Evolutionary conservation across 306 rosid species (phyloP).

Genomic region (Albizia julibrissin): DNA sequence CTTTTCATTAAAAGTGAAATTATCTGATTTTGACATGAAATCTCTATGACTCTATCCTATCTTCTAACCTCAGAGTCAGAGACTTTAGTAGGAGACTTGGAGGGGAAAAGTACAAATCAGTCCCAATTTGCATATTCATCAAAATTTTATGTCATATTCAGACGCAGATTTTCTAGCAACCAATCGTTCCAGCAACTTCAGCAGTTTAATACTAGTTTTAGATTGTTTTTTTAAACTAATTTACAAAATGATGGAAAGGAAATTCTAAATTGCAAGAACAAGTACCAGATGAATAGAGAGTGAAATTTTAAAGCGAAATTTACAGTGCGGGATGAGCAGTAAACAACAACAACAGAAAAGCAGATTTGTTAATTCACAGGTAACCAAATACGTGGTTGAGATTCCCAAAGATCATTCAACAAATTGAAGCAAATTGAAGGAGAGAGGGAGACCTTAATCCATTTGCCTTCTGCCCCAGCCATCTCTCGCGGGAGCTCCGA

Average conservation of each 20-base stretch:
- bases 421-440: not conserved
- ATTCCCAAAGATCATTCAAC: not conserved
- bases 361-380: not conserved
- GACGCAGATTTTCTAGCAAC: not conserved
- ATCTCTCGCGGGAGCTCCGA: conserved; percentile 35
- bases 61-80: not conserved
- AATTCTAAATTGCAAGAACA: not conserved
- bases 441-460: conserved; percentile 63
- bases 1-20: not conserved
- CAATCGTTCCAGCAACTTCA: not conserved
- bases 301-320: not conserved
- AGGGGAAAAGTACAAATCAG: not conserved
- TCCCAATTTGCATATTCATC: not conserved
- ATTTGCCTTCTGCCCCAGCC: conserved; percentile 60
- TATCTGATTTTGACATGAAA: conserved; percentile 24
- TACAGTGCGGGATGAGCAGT: not conserved
- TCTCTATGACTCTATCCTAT: not conserved
- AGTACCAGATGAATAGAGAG: not conserved
- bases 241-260: not conserved
- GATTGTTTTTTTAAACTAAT: not conserved
- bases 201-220: not conserved
- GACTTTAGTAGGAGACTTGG: not conserved
- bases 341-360: not conserved
- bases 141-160: not conserved
- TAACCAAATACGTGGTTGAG: not conserved